Evolutionary conservation across 352 stramenopile species (phyloP).

Genomic region (Phytophthora tubulina): DNA sequence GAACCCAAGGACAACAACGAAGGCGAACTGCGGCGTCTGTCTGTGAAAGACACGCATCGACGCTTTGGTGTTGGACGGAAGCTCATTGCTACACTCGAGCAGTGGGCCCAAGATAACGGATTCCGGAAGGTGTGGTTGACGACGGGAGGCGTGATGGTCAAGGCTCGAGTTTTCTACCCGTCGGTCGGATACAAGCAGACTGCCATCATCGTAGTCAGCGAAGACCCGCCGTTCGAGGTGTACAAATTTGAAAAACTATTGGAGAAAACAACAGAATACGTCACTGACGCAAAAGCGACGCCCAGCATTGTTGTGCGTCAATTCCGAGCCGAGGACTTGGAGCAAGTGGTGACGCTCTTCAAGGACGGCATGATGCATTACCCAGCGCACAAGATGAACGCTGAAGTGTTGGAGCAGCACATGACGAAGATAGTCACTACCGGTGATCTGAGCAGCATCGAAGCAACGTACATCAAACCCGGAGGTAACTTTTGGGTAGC

Average conservation of each 20-base stretch:
- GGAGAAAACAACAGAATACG: background rate
- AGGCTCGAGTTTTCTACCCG: slow-evolving; percentile 43
- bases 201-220: slow-evolving; percentile 23
- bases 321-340: slow-evolving; percentile 22
- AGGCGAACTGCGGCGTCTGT: slow-evolving; percentile 53
- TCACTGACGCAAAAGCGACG: background rate
- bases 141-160: slow-evolving; percentile 38
- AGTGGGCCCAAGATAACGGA: slow-evolving; percentile 39
- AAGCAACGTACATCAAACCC: slow-evolving; percentile 24
- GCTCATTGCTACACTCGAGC: slow-evolving; percentile 50
- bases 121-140: slow-evolving; percentile 49
- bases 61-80: slow-evolving; percentile 47
- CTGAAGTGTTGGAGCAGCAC: slow-evolving; percentile 20
- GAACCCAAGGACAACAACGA: slow-evolving; percentile 37
- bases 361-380: slow-evolving; percentile 37
- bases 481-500: slow-evolving; percentile 44
- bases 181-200: slow-evolving; percentile 39
- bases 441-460: slow-evolving; percentile 33
- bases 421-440: slow-evolving; percentile 20
- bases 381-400: slow-evolving; percentile 29
- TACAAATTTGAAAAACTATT: slow-evolving; percentile 43
- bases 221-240: slow-evolving; percentile 39
- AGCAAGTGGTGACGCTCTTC: slow-evolving; percentile 31
- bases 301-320: slow-evolving; percentile 25
- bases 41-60: slow-evolving; percentile 45